These are phyloP conservation scores for Tremella fuciformis DNA, from an alignment of 768 basidiomycete genomes.

Conservation along the genomic window DNA sequence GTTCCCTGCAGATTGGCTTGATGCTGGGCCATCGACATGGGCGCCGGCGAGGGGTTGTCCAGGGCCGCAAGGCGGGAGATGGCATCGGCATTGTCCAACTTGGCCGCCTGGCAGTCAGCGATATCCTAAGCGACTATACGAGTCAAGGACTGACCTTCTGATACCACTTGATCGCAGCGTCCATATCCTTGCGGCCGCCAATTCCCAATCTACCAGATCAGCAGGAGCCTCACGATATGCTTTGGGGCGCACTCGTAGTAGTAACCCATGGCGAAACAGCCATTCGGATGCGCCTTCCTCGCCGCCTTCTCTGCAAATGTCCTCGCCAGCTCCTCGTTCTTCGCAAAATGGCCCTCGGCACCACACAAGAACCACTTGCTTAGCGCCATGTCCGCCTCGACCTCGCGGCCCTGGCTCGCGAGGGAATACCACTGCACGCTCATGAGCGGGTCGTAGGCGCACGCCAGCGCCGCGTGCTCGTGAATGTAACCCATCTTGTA, in stretches of 20 bases:
- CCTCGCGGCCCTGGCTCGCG: constrained; percentile 73
- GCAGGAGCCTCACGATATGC: background rate
- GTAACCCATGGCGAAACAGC: constrained; percentile 94
- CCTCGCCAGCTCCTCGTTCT: constrained; percentile 78
- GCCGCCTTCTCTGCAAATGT: constrained; percentile 80
- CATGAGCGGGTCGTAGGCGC: constrained; percentile 80
- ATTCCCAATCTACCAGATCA: constrained; percentile 64
- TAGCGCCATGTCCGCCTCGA: constrained; percentile 93
- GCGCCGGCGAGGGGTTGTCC: constrained; percentile 60
- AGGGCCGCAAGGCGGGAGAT: constrained; percentile 68
- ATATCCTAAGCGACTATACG: background rate
- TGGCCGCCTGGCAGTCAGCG: constrained; percentile 59
- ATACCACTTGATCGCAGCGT: constrained; percentile 75
- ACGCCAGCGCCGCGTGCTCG: constrained; percentile 82
- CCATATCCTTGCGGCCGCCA: constrained; percentile 59
- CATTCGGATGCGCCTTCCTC: constrained; percentile 67
- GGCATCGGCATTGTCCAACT: constrained; percentile 79
- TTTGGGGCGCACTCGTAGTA: constrained; percentile 63
- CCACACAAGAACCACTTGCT: constrained; percentile 97
- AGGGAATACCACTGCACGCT: constrained; percentile 81
- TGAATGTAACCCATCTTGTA: constrained; percentile 91
- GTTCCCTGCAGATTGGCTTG: constrained; percentile 72
- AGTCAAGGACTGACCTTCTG: constrained; percentile 55
- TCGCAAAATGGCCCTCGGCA: constrained; percentile 68
- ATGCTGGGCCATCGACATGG: constrained; percentile 75